These are phyloP conservation scores for Mycena crocata DNA, from an alignment of 768 basidiomycete species.

Conservation along the genomic window DNA sequence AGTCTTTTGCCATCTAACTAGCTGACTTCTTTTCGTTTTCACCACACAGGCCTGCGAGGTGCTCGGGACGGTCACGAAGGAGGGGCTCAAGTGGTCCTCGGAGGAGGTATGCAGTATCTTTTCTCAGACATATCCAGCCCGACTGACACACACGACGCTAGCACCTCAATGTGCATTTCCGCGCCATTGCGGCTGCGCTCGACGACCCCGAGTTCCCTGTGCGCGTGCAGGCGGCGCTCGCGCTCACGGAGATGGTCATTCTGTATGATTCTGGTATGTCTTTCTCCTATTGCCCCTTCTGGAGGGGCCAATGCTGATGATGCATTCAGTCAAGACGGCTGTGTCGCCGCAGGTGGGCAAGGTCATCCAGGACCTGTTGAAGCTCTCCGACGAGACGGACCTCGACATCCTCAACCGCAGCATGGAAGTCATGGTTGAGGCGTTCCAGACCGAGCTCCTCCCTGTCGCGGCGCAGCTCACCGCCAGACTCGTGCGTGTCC, in stretches of 20 bases:
- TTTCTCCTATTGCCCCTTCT: neutral
- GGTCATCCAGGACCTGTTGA: slow-evolving; percentile 90
- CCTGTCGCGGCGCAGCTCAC: slow-evolving; percentile 88
- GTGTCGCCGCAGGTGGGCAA: slow-evolving; percentile 85
- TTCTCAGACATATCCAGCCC: too few species aligned
- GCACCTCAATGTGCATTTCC: slow-evolving; percentile 74
- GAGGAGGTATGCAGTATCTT: slow-evolving; percentile 59
- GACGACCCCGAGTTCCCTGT: slow-evolving; percentile 88
- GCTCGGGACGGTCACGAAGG: slow-evolving; percentile 77
- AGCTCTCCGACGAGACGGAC: slow-evolving; percentile 92
- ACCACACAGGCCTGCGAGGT: slow-evolving; percentile 79
- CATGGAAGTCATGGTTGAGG: slow-evolving; percentile 89
- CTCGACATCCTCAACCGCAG: slow-evolving; percentile 84
- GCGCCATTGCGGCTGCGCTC: slow-evolving; percentile 71
- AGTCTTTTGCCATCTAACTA: slow-evolving; percentile 5
- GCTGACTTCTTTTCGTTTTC: neutral
- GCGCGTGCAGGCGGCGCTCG: slow-evolving; percentile 84
- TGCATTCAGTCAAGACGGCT: slow-evolving; percentile 66
- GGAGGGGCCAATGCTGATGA: slow-evolving; percentile 16
- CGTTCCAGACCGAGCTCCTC: slow-evolving; percentile 85
- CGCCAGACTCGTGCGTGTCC: slow-evolving; percentile 70
- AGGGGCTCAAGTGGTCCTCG: slow-evolving; percentile 73
- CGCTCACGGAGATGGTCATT: slow-evolving; percentile 81
- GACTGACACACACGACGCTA: too few species aligned
- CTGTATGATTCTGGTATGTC: slow-evolving; percentile 70